Conservation (phyloP, 306 rosid species). For the Sesbania bispinosa region DNA sequence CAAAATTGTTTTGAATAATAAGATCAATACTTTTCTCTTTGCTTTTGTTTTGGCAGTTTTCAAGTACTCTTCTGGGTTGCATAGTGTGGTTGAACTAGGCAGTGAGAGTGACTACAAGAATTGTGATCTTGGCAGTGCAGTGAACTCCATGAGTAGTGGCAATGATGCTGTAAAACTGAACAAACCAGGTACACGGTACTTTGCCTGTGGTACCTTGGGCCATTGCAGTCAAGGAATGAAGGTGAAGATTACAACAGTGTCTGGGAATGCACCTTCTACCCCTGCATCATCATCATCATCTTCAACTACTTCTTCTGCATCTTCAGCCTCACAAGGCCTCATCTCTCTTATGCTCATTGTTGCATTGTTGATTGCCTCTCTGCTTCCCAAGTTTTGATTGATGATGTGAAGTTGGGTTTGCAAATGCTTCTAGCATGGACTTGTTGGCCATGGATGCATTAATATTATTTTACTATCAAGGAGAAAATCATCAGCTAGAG, state of each 20-base stretch:
- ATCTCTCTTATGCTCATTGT: constrained; percentile 3
- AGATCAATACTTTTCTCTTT: background rate
- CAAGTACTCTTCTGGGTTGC: constrained; percentile 67
- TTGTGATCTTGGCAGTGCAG: constrained; percentile 44
- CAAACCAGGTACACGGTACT: constrained; percentile 62
- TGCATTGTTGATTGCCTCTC: constrained; percentile 11
- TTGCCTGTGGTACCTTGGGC: constrained; percentile 71
- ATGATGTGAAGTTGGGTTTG: background rate
- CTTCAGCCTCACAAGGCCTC: constrained; percentile 26
- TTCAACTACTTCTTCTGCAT: constrained; percentile 27
- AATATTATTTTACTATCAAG: too few species aligned
- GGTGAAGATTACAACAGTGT: constrained; percentile 47
- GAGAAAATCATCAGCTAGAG: too few species aligned
- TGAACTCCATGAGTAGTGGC: constrained; percentile 54
- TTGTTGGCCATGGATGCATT: background rate
- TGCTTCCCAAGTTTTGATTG: constrained; percentile 11
- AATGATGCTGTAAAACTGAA: constrained; percentile 49
- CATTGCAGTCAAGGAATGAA: constrained; percentile 80
- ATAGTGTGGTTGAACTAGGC: constrained; percentile 58
- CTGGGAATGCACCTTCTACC: constrained; percentile 48
- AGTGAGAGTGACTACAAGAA: constrained; percentile 62
- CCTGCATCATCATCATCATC: constrained; percentile 42
- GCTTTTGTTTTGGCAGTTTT: constrained; percentile 41
- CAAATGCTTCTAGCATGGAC: background rate
- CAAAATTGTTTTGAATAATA: background rate